Evolutionary conservation across 2,329 filamentous ascomycete species (phyloP), one percentile per base, ranked within the genome.

Genomic region (Trichoderma koningii): DNA sequence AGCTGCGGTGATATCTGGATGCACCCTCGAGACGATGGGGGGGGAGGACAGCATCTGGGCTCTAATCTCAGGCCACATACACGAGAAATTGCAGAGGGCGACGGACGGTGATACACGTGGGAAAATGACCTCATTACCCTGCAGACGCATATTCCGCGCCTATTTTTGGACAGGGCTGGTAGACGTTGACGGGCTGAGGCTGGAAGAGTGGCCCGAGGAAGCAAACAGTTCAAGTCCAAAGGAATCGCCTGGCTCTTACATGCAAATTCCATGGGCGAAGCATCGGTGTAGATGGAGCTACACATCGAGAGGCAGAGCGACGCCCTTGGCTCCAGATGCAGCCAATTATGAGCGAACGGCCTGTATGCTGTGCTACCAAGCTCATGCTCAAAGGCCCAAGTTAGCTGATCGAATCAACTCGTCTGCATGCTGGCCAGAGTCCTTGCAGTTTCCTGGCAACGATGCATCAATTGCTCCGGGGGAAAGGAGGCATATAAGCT

Each of bases 151-250:
- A 63, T 53, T 21, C 41, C 59, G 50, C 45, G 50, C 41, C 59
- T 63, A 63, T 63, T 53, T 55, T 55, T 63, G 59, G 59, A 63
- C 59, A 63, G 41, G 50, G 50, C 59, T 47, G 59, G 50, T 48
- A 19, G 48, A 17, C 21, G 21, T 61, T 30, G 57, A 28, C 34
- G 47, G 59, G 38, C 42, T 51, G 41, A 63, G 17, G 7, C 3
- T 19, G 38, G 45, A 15, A 53, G 45, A 26, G 53, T 34, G 41
- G 44, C 59, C 45, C 53, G 34, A 21, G 14, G 19, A 48, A 47
- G 59, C 59, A 63, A 55, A 47, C 50, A 62, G 38, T 12, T 34
- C 7, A 34, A 10, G n/a, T 17, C 41, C 59, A 52, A 12, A 47
- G 38, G 19, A 7, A 23, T 26, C 10, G n/a, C 50, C 26, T 30